phyloP scores from a whole-genome alignment of 2,329 filamentous ascomycete genomes.

The Aspergillus melleus region DNA sequence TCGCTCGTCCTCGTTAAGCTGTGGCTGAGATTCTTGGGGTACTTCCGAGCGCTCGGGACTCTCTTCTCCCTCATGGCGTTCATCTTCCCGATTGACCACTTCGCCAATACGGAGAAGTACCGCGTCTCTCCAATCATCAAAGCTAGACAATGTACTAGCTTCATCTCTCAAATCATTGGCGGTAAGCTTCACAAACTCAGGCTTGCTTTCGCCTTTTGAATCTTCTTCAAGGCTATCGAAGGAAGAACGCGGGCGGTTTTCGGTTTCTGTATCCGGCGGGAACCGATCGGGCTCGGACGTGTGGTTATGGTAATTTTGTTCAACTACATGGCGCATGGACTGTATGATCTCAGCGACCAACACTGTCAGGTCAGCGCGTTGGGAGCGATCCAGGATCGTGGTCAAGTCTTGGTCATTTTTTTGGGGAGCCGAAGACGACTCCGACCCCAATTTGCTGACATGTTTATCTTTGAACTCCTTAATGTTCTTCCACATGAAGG shows the following conservation, averaged over 20 bases:
- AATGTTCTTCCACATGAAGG: constrained; percentile 33
- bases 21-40: constrained; percentile 20
- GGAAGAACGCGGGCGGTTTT: not conserved
- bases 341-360: constrained; percentile 41
- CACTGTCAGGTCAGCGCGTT: constrained; percentile 44
- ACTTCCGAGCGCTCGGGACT: constrained; percentile 23
- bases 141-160: constrained; percentile 65
- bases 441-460: constrained; percentile 30
- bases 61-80: constrained; percentile 36
- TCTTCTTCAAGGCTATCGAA: constrained; percentile 3
- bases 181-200: constrained; percentile 11
- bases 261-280: constrained; percentile 24
- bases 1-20: constrained; percentile 25
- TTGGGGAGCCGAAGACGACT: constrained; percentile 18
- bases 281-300: constrained; percentile 4
- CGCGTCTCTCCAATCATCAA: constrained; percentile 75
- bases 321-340: constrained; percentile 41
- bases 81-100: constrained; percentile 58
- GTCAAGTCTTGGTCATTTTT: constrained; percentile 41
- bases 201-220: not conserved
- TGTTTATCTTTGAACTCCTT: constrained; percentile 36
- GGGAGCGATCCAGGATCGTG: constrained; percentile 41
- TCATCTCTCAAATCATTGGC: constrained; percentile 54
- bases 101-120: constrained; percentile 72
- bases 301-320: constrained; percentile 38